Evolutionary conservation across 1,284 basidiomycete genomes (phyloP), one percentile per base, ranked within the genome.

Genomic region (Cryptococcus wingfieldii): DNA sequence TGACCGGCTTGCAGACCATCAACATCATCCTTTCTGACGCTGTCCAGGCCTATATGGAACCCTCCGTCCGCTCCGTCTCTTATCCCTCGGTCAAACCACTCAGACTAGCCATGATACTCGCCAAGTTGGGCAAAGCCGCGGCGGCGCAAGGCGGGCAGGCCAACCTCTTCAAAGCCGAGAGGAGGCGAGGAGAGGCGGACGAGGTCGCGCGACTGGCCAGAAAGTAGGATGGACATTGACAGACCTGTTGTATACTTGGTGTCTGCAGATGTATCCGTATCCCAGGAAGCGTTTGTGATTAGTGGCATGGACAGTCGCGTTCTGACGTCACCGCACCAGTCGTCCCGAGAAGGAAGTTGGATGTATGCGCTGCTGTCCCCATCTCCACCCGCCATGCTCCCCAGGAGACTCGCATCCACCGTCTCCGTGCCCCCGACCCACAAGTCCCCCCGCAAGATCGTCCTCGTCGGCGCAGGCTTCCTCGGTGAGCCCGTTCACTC

Each of bases 31-130:
- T 94, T 52, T 81, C 82, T 19, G 83, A 89, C 68, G 81, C 83
- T 4, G 84, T 95, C 7, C 83, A 85, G 58, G 86, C 90, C 62
- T 97, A 86, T 76, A 81, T 95, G 47, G 83, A 88, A 43, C 83
- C 88, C 1, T 82, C 83, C 14, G 80, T 84, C 56, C 85, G 91
- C 43, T 84, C 87, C 62, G 79, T 84, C 44, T 85, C 85, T 3
- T 94, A 89, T 69, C 68, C 79, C n/a, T 78, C 79, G 47, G 83
- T 95, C 56, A 86, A 85, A 65, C 85, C 87, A 5, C 86, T 85
- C 64, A 81, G 83, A 48, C 78, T 96, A n/a, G 85, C 88, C 51
- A 79, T 84, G 8, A 79, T 93, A 28, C 79, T 95, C 13, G 84
- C 89, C 64, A 95, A 95, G 74, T 80, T 95, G 41, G 84, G 85